phyloP scores from a whole-genome alignment of 2,329 filamentous ascomycete species.

The Talaromyces sp. region DNA sequence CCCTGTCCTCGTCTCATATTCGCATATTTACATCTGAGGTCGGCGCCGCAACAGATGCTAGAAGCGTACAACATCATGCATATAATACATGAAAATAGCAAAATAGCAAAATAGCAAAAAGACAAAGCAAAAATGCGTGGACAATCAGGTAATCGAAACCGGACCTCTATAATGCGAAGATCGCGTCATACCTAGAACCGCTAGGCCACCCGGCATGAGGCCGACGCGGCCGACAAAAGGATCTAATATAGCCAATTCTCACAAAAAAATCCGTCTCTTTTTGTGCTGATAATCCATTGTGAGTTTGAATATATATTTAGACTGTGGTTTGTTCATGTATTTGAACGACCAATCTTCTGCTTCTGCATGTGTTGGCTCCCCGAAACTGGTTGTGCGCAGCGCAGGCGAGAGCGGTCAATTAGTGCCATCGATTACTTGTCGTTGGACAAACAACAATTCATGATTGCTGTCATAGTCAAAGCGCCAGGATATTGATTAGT shows the following conservation, averaged over 20 bases:
- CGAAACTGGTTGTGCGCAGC: not conserved
- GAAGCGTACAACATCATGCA: too few relatives aligned
- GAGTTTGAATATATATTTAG: not conserved
- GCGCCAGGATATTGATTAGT: not conserved
- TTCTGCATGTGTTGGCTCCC: not conserved
- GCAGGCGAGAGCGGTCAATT: not conserved
- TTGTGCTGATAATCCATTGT: not conserved
- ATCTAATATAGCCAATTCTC: not conserved
- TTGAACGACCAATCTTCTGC: not conserved
- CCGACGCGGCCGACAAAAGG: not conserved
- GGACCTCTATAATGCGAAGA: too few relatives aligned
- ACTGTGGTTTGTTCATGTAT: not conserved
- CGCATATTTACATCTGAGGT: too few relatives aligned
- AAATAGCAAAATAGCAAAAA: too few relatives aligned
- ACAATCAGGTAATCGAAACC: too few relatives aligned
- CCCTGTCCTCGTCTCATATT: too few relatives aligned
- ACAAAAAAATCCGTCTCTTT: not conserved
- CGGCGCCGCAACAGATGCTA: too few relatives aligned
- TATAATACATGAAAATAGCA: not conserved
- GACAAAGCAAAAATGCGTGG: too few relatives aligned
- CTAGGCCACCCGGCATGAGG: not conserved
- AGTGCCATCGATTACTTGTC: not conserved
- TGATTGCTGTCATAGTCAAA: constrained; percentile 1
- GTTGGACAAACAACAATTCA: constrained; percentile 2
- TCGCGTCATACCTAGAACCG: too few relatives aligned